Percentiles rank a stretch among this genome's conserved stretches.
These are phyloP conservation scores for Heterobasidion occidentale DNA, from an alignment of 1,284 basidiomycete genomes.

Conservation along the genomic window DNA sequence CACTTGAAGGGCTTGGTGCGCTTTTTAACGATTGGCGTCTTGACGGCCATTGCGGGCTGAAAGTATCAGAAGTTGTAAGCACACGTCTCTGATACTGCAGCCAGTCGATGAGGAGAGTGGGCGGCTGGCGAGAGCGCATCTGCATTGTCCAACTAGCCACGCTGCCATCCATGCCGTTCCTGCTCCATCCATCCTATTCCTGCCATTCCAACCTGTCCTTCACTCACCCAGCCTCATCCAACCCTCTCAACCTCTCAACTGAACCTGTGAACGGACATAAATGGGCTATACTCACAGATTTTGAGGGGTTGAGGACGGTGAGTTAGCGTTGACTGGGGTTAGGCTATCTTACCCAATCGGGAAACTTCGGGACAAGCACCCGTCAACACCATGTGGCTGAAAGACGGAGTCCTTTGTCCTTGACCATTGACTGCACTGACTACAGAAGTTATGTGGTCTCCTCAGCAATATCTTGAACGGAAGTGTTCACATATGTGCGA, in stretches of 20 bases:
- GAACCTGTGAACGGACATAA: neutral
- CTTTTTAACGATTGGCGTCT: conserved; percentile 93
- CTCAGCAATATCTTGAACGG: too few species aligned
- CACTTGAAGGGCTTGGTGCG: conserved; percentile 93
- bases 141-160: neutral
- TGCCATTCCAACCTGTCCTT: neutral
- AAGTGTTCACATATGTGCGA: neutral
- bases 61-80: neutral
- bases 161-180: conserved; percentile 21
- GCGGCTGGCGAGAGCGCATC: neutral
- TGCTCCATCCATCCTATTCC: conserved; percentile 22
- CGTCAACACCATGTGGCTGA: conserved; percentile 2
- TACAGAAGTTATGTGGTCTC: too few species aligned
- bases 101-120: too few species aligned
- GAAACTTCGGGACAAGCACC: conserved; percentile 7
- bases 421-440: too few species aligned
- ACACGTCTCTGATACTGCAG: too few species aligned
- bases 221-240: neutral
- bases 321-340: conserved; percentile 9
- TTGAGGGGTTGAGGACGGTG: conserved; percentile 24
- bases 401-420: too few species aligned
- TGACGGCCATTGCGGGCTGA: conserved; percentile 70
- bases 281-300: conserved; percentile 30
- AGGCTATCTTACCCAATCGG: neutral
- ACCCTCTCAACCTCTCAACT: neutral